Base-by-base conservation (phyloP, 768 basidiomycete genomes). In the Rhodosporidiobolus sp. region DNA sequence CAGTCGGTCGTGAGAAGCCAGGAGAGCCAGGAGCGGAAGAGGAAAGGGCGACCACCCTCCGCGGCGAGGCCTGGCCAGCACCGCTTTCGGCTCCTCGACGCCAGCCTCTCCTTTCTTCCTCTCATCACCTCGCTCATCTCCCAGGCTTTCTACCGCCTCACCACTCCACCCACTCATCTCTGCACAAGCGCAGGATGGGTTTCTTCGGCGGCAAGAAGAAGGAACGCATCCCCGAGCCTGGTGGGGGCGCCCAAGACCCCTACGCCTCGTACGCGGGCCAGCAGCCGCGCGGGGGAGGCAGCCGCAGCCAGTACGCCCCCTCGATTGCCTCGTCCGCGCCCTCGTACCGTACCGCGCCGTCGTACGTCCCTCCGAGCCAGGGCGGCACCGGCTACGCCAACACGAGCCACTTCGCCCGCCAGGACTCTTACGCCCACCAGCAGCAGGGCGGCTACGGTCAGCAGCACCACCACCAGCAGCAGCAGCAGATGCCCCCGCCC, bases 151-250 rank as follows among this genome's bases (percentile, higher is more conserved):
- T 43, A 43, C 38, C 8, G 8, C 38, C 7, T 14, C 38, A 43
- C 38, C 38, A 43, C 38, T 43, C 38, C 38, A 38, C 57, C 66
- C n/a, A 24, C 45, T 24, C 49, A 14, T n/a, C n/a, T n/a, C n/a
- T n/a, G n/a, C n/a, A n/a, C n/a, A n/a, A n/a, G n/a, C 49, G 12
- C 32, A n/a, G 14, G 19, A 76, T 76, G 76, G 76, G 76, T 8
- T 60, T 76, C 12, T 76, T 76, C 52, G 55, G 56, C 67, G 59
- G 55, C 56, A 72, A 72, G 70, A 75, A 77, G 72, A 66, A 74
- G 58, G 73, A 71, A 24, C 38, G 69, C 49, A 77, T 77, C 49
- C 77, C 77, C 35, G 77, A 77, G 11, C 57, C 74, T 32, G 70
- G 54, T 22, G 46, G 55, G 0, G 49, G 34, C 19, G 38, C 59